Evolutionary conservation across 352 stramenopile species (phyloP), one percentile per base, ranked within the genome.

Genomic region (Globisporangium paddicum): DNA sequence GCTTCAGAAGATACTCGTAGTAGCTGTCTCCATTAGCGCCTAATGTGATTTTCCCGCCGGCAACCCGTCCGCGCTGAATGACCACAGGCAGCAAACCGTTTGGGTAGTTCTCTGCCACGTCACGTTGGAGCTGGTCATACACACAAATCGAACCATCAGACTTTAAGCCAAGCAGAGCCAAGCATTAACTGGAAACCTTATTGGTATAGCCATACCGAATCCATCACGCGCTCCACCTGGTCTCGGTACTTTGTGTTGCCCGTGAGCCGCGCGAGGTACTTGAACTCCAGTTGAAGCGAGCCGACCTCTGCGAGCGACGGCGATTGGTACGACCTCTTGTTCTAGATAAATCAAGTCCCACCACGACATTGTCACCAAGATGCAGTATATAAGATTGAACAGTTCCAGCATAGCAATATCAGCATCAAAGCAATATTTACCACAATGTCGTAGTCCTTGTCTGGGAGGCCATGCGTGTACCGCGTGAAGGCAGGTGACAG

Each of bases 1-100:
- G 83, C 44, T 93, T 93, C 47, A 93, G 71, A 16, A 93, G 54
- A 37, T 93, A 93, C 59, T 93, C 83, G 65, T 91, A 93, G 75
- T 91, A 93, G 65, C 82, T 93, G 62, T 93, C 82, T 10, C 82
- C 83, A 21, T 87, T 83, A 25, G 82, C 83, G 3, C 83, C 83
- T 13, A 93, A 46, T 1, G 78, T 89, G 69, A 93, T 74, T 48
- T 85, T 86, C 8, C 68, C 82, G 10, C 55, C 63, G 4, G 56
- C 56, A 37, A 83, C 73, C 23, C 71, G 70, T 5, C 79, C 80
- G 73, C 11, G 72, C 63, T 25, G 67, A 58, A 38, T 77, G 80
- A 32, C 57, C 25, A 87, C 72, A 10, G 79, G 79, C 28, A 89
- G 55, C 6, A 89, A 55, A 4, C 79, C 79, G 28, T 82, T 69